Base-by-base conservation (phyloP, 257 asterid species). In the Verbena officinalis region DNA sequence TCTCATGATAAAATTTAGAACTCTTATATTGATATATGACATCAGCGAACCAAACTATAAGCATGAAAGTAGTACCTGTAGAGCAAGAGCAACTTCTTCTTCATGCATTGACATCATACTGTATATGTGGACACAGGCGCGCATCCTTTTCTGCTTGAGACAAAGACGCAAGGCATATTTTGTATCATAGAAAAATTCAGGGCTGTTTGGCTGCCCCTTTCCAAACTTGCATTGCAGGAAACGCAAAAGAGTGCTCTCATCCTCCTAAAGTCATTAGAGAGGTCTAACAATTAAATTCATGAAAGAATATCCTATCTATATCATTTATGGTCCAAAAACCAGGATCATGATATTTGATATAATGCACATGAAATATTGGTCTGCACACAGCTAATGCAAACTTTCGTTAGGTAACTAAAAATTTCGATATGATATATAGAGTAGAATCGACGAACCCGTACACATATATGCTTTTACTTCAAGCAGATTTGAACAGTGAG, bases 91-190 rank as follows among this genome's bases (percentile, higher is more conserved):
- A 75, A 94, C 99, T 39, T 96, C 96, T 78, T 90, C 99, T 88
- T 94, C 97, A 73, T 90, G 99, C 99, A 94, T 94, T 45, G 96
- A 90, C 99, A 90, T 94, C 99, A 90, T 90, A 78, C 96, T 90
- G 70, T 90, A 90, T 71, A 94, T 87, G 71, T 94, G 95, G 77
- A 94, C 99, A 70, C 99, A 94, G 65, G 97, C 99, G 15, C 95
- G 95, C 91, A 94, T 94, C 73, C 95, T 73, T 68, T 74, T 88
- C 70, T 88, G 90, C 78, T 90, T 90, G 55, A 90, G 84, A 72
- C 99, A 94, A 65, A 90, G 96, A 70, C 97, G 96, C 78, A 94
- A 74, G n/a, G 97, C 97, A 77, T 94, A 90, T 71, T 94, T 94
- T 73, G 99, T 96, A 73, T 94, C 99, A 73, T 88, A 94, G 76